Conservation (phyloP, 495 filamentous ascomycete genomes). For the Lophium mytilinum region DNA sequence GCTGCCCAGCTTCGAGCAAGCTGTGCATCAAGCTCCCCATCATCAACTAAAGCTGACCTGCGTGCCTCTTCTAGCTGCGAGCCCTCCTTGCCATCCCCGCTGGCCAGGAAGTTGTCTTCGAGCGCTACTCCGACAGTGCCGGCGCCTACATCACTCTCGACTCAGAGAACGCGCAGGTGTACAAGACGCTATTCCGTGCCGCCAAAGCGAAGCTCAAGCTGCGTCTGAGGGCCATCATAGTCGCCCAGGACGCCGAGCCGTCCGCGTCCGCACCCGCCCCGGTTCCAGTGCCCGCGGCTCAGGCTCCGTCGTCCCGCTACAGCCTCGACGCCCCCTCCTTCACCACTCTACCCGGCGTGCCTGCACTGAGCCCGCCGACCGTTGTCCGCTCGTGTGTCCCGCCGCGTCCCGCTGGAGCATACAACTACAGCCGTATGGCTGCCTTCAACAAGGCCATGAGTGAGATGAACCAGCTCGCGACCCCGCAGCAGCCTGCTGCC, state of each 20-base stretch:
- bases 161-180: conserved; percentile 66
- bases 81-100: conserved; percentile 60
- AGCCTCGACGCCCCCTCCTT: conserved; percentile 14
- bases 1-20: not conserved
- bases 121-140: conserved; percentile 95
- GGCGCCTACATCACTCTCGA: conserved; percentile 72
- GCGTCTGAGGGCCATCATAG: conserved; percentile 65
- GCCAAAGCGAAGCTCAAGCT: conserved; percentile 99
- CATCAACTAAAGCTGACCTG: not conserved
- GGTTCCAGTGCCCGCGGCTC: not conserved
- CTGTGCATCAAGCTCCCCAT: not conserved
- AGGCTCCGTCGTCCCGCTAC: conserved; percentile 7
- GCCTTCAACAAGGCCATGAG: not conserved
- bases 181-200: conserved; percentile 94
- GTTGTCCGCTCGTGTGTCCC: conserved; percentile 13
- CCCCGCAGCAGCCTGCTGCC: not conserved
- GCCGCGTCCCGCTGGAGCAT: not conserved
- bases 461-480: not conserved
- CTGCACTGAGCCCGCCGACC: conserved; percentile 9
- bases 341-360: conserved; percentile 1
- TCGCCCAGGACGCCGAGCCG: conserved; percentile 12
- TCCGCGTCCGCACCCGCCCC: not conserved
- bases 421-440: not conserved
- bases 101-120: conserved; percentile 63
- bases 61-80: conserved; percentile 56